Conservation (phyloP, 352 stramenopile species). For the Pythium dissotocum region DNA sequence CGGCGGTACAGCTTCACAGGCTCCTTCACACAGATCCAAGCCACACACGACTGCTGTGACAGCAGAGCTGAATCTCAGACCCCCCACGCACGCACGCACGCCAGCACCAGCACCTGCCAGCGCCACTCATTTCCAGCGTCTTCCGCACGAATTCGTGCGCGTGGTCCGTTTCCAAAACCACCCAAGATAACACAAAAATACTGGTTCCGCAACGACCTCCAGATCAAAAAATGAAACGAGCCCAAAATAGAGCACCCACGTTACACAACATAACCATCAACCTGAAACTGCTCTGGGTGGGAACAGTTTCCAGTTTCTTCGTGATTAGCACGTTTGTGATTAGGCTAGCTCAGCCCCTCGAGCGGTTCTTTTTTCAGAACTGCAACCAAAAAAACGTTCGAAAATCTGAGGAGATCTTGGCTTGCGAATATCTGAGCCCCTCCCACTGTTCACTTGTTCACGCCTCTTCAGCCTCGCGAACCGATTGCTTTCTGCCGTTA, state of each 20-base stretch:
- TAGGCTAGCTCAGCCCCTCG: background rate
- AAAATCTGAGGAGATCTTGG: background rate
- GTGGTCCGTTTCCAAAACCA: background rate
- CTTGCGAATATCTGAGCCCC: background rate
- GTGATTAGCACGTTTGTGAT: background rate
- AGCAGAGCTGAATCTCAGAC: background rate
- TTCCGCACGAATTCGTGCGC: background rate
- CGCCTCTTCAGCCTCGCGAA: background rate
- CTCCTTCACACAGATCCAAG: background rate
- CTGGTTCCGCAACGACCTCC: too few species aligned
- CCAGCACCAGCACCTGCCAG: background rate
- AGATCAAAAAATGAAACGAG: background rate
- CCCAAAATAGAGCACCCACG: background rate
- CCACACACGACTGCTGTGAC: background rate
- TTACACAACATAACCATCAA: too few species aligned
- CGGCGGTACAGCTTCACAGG: background rate
- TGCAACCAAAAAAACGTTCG: background rate
- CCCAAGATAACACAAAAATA: background rate
- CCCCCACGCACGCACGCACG: background rate
- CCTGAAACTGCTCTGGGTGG: background rate
- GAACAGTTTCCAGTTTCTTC: background rate
- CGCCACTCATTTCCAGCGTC: background rate
- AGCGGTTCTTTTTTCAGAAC: conserved; percentile 2
- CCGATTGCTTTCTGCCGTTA: conserved; percentile 22
- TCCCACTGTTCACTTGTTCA: conserved; percentile 6